Evolutionary conservation across 2,329 filamentous ascomycete genomes (phyloP).

Genomic region (Acrocalymma vagum): DNA sequence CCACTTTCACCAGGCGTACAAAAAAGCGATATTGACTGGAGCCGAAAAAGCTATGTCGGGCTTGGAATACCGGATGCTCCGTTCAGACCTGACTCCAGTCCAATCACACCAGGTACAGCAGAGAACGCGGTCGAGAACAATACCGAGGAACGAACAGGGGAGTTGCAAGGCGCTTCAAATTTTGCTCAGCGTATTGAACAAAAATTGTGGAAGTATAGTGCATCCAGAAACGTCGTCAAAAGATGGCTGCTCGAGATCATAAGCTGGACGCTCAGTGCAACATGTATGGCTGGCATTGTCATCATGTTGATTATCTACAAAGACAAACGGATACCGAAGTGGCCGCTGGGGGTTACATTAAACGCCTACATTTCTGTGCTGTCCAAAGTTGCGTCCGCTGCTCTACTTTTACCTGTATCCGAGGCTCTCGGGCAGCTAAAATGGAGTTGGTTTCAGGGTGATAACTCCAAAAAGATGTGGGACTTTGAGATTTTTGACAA

Average conservation of each 20-base stretch:
- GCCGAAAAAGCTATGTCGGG: constrained; percentile 1
- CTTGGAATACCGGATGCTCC: constrained; percentile 13
- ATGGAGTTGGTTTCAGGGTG: constrained; percentile 46
- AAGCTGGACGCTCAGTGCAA: constrained; percentile 34
- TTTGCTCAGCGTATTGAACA: constrained; percentile 35
- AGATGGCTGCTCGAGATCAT: constrained; percentile 36
- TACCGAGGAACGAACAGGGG: constrained; percentile 4
- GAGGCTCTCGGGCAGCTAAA: constrained; percentile 45
- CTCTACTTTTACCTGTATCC: constrained; percentile 33
- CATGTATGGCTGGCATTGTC: constrained; percentile 32
- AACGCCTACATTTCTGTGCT: constrained; percentile 40
- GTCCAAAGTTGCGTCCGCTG: constrained; percentile 36
- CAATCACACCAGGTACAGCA: constrained; percentile 9
- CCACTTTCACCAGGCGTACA: constrained; percentile 4
- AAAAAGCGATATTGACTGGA: not conserved
- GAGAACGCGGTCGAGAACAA: constrained; percentile 11
- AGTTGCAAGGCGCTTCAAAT: constrained; percentile 14
- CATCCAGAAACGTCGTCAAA: constrained; percentile 24
- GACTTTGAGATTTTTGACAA: constrained; percentile 49
- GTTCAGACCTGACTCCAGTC: constrained; percentile 10
- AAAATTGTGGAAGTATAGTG: constrained; percentile 23
- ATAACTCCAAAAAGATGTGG: constrained; percentile 37
- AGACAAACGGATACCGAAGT: constrained; percentile 13
- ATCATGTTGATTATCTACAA: constrained; percentile 15
- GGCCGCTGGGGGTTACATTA: constrained; percentile 26